Evolutionary conservation across 2,329 filamentous ascomycete genomes (phyloP), one percentile per base, ranked within the genome.

Genomic region (Exophiala oligosperma): DNA sequence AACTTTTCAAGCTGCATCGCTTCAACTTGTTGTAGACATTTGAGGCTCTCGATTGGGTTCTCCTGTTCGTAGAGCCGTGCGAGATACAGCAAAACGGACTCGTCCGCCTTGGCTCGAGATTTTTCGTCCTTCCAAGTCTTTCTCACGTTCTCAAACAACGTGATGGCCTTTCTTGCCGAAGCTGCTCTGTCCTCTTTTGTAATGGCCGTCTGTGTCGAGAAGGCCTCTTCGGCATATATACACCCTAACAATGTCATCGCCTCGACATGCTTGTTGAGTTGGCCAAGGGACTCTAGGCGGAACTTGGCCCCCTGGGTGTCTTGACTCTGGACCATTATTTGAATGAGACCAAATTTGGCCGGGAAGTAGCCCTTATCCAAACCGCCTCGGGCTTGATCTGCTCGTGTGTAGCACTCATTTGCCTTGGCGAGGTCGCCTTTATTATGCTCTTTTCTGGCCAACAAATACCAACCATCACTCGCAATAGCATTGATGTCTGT

Each of bases 401-500:
- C 90, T 66, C 90, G 88, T 55, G 87, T 86, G 74, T 99, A 99
- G 73, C 88, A 96, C 68, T 96, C 91, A 21, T 83, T 85, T 1
- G 94, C 93, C 56, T 86, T 87, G 21, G 87, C 81, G 5, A 84
- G 75, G 57, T 97, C 87, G 43, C 89, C 88, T 57, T 86, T 84
- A 65, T 91, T 91, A 71, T 99, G 94, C 63, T 93, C 91, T 72
- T 96, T 97, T 60, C 92, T 84, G 28, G 92, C 94, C 41, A 97
- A 84, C 7, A 97, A 77, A 74, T 97, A 99, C 92, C 93, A 97
- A 37, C 94, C 95, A 71, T 99, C 95, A 75, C 93, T 96, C 24
- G 93, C 93, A 72, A 97, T 91, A 2, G 92, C 91, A 72, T 96
- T 96, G 66, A 97, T 91, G 70, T 99, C 94, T 2, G 94, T 97